These are phyloP conservation scores for Phlyctochytrium planicorne DNA, from an alignment of 192 early-diverging fungal genomes.

Conservation along the genomic window DNA sequence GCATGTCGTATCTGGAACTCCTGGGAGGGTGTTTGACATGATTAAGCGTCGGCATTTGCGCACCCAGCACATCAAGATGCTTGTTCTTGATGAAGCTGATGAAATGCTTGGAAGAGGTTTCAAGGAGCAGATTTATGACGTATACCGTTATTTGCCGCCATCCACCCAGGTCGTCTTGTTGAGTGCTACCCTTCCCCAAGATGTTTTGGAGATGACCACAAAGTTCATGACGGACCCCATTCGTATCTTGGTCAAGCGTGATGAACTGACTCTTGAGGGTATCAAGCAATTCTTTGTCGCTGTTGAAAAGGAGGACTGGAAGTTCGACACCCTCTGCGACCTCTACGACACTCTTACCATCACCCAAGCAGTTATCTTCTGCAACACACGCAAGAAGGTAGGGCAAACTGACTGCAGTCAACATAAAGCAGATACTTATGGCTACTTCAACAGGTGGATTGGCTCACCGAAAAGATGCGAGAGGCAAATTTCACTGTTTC, in stretches of 20 bases:
- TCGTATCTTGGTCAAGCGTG: slow-evolving; percentile 99
- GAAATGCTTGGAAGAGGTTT: slow-evolving; percentile 99
- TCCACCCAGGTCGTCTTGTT: slow-evolving; percentile 94
- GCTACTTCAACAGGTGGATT: slow-evolving; percentile 68
- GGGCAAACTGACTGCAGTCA: too few species aligned
- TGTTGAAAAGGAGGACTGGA: slow-evolving; percentile 99
- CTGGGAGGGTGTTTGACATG: slow-evolving; percentile 98
- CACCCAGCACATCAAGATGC: slow-evolving; percentile 89
- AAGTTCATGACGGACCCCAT: slow-evolving; percentile 99
- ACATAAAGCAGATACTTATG: too few species aligned
- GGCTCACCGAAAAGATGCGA: slow-evolving; percentile 95
- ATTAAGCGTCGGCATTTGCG: slow-evolving; percentile 88
- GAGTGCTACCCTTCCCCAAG: slow-evolving; percentile 94
- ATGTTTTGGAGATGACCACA: slow-evolving; percentile 93
- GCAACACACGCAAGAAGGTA: slow-evolving; percentile 99
- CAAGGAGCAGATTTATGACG: slow-evolving; percentile 98
- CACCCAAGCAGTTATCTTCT: slow-evolving; percentile 99
- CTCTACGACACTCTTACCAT: slow-evolving; percentile 98
- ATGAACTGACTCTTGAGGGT: slow-evolving; percentile 96
- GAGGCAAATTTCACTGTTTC: slow-evolving; percentile 97
- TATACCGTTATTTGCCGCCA: slow-evolving; percentile 87
- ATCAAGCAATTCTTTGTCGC: slow-evolving; percentile 99
- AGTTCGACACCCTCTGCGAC: slow-evolving; percentile 97
- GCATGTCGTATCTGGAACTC: slow-evolving; percentile 97
- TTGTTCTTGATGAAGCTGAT: slow-evolving; percentile 99